Evolutionary conservation across 371 early-diverging fungal genomes (phyloP).

Genomic region (Furculomyces boomerangus): DNA sequence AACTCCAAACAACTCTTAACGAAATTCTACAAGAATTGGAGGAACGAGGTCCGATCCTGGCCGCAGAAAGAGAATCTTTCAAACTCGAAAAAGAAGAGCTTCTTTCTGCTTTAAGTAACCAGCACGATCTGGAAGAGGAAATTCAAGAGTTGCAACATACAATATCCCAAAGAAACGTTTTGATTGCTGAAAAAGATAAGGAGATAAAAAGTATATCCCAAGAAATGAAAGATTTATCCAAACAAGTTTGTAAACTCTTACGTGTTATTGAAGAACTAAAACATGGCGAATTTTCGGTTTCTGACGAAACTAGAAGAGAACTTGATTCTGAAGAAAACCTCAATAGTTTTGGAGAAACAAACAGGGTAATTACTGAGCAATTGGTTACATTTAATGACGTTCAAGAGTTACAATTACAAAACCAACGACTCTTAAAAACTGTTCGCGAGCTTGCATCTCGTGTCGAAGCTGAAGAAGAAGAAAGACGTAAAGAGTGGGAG

Average conservation of each 20-base stretch:
- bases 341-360: not conserved
- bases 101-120: slow-evolving; percentile 4
- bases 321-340: slow-evolving; percentile 6
- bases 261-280: slow-evolving; percentile 18
- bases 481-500: slow-evolving; percentile 13
- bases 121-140: slow-evolving; percentile 2
- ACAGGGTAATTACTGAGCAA: slow-evolving; percentile 26
- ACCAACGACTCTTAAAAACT: slow-evolving; percentile 31
- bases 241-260: slow-evolving; percentile 29
- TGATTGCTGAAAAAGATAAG: slow-evolving; percentile 5
- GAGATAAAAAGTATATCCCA: slow-evolving; percentile 14
- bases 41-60: slow-evolving; percentile 28
- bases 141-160: slow-evolving; percentile 10
- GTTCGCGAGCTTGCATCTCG: slow-evolving; percentile 28
- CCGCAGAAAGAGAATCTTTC: slow-evolving; percentile 23
- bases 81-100: slow-evolving; percentile 15
- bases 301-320: not conserved
- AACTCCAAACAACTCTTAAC: slow-evolving; percentile 33
- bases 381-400: slow-evolving; percentile 30
- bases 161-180: slow-evolving; percentile 6
- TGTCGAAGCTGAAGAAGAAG: slow-evolving; percentile 24
- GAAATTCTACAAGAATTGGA: slow-evolving; percentile 33
- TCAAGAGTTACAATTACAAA: slow-evolving; percentile 32
- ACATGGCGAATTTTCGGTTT: slow-evolving; percentile 2
- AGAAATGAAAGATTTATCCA: slow-evolving; percentile 29